Evolutionary conservation across 306 rosid genomes (phyloP), one percentile per base, ranked within the genome.

Genomic region (Senna tora): DNA sequence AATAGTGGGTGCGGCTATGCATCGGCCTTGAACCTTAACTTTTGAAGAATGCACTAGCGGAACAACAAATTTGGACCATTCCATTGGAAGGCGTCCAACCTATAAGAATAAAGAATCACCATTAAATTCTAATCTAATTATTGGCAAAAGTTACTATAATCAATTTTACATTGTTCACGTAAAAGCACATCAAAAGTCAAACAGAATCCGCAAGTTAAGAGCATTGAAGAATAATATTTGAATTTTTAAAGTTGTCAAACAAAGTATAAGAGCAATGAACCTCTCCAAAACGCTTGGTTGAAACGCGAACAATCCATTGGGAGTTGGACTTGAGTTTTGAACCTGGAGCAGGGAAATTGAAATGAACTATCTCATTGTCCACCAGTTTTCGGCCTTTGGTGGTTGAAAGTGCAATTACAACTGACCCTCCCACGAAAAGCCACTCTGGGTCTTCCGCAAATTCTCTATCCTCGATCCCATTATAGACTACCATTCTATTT

Each of bases 21-120:
- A 90, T 9, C 98, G 80, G 9, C 88, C 98, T 43, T 52, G 60
- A 77, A 84, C 80, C 80, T 56, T 85, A 60, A 92, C 88, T 72
- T 75, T 90, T 20, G 80, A 75, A 10, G 95, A 85, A 16, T 53
- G 55, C 49, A 88, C 74, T 57, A 90, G 92, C 0, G 95, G 96
- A 75, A 79, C 71, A 8, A 92, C 77, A 77, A 69, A 53, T 53
- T 86, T 88, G 14, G 88, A 91, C 98, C 96, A 90, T 67, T 90
- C 96, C 96, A 90, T 92, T 38, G 88, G 92, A 76, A 92, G 79
- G 71, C 96, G 78, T 71, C 98, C 98, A 77, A 92, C 87, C 98
- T 92, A 54, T 60, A 7, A 3, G 6, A 36, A 2, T 36, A 7
- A 28, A 6, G 30, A 39, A 15, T 42, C 6, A 41, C 13, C 46